Evolutionary conservation across 768 basidiomycete species (phyloP), one percentile per base, ranked within the genome.

Genomic region (Leccinellum luteum): DNA sequence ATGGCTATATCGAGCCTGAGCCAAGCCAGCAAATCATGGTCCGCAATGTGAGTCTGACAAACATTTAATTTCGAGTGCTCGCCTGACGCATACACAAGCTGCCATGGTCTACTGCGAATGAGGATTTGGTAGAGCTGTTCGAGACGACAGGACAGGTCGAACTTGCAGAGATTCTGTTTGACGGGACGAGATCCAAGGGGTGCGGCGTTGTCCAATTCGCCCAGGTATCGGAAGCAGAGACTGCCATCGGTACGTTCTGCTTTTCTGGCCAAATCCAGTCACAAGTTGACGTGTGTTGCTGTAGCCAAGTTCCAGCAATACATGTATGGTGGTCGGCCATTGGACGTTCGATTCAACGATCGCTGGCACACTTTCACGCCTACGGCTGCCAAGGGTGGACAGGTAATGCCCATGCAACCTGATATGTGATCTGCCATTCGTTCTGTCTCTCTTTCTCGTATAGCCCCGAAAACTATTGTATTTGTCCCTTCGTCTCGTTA

Each of bases 101-200:
- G 17, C 96, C 96, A 1, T 99, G 95, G 95, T 98, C 96, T 10
- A 99, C 96, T 47, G 94, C 96, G 7, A 98, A 99, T 71, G 96
- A 99, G 71, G 96, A 99, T 71, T 77, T 99, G 45, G 95, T 99
- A 21, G 96, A 99, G 75, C 75, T 99, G 19, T 99, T 99, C 66
- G 95, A 98, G 78, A 99, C 96, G 32, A 97, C 95, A 0, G 96
- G 95, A 10, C 89, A 89, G 63, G 96, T 99, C 34, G 90, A 94
- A 67, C 78, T 93, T 32, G 96, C 96, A 3, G 96, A 99, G 74
- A 96, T 98, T 62, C 74, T 99, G 48, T 94, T 90, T 65, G 95
- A 98, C 65, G 90, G 92, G 15, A 86, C 89, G 0, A 85, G 96
- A 54, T 93, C 91, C 50, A 97, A 97, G 73, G 96, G 96, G 14